Evolutionary conservation across 2,329 filamentous ascomycete species (phyloP), one percentile per base, ranked within the genome.

Genomic region (Coleophoma eucalyptorum): DNA sequence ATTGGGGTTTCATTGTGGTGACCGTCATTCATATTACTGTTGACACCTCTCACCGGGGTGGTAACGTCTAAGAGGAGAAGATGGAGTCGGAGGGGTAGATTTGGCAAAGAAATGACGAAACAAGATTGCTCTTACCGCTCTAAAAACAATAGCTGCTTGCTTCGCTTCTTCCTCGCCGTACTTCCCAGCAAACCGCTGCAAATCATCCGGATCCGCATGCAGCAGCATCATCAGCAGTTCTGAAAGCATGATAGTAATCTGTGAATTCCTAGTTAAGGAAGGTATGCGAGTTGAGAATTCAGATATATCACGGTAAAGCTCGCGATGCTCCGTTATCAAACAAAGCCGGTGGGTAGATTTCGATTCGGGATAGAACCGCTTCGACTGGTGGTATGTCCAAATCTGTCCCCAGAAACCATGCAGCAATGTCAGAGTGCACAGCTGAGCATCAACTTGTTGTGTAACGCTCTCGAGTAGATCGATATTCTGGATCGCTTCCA

Each of bases 101-200:
- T 26, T 5, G 26, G 10, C 5, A 3, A 8, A 26, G 26, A 26
- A 26, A 26, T 26, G 26, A 8, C 5, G 10, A 26, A 26, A 26
- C 2, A 26, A 26, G 6, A 26, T 26, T 8, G 5, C 10, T 8
- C 26, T 26, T 26, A 26, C 26, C 26, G 69, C 0, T 75, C 69
- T 0, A 80, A 77, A 16, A 42, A 11, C 40, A 42, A 42, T 6
- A 12, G 40, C 37, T 10, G 82, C 74, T 6, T 76, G 69, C 4
- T 79, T 74, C 4, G 84, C 84, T 61, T 87, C 81, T 33, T 86
- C 83, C 54, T 84, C 79, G 20, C 82, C 84, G 55, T 85, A 83
- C 41, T 85, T 83, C 5, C 85, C 85, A 0, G 82, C 80, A 56
- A 88, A 87, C 4, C 84, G 73, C 59, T 87, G 83, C 15, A 88